Conservation (phyloP, 495 filamentous ascomycete genomes). For the Hypoxylon perforatum region DNA sequence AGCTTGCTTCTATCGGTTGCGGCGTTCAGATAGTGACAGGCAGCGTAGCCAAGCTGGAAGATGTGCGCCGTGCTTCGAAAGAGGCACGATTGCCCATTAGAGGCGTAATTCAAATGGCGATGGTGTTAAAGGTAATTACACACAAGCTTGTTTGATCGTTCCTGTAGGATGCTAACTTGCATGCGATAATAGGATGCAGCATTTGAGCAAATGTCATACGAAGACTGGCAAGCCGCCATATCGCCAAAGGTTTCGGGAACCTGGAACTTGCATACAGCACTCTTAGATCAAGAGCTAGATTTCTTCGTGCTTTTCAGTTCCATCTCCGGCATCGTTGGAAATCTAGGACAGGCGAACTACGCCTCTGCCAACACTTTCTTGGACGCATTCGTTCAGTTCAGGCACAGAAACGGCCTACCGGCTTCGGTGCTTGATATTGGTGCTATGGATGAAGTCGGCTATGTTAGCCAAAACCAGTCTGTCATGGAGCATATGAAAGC, state of each 20-base stretch:
- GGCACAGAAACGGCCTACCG: slow-evolving; percentile 38
- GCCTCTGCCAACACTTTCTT: slow-evolving; percentile 47
- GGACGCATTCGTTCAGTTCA: slow-evolving; percentile 52
- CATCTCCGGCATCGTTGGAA: slow-evolving; percentile 38
- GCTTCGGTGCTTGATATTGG: slow-evolving; percentile 50
- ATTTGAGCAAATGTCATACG: slow-evolving; percentile 53
- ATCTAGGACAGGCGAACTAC: slow-evolving; percentile 50
- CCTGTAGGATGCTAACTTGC: too few species aligned
- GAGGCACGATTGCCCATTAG: slow-evolving; percentile 24
- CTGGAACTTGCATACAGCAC: slow-evolving; percentile 42
- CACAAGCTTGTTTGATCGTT: slow-evolving; percentile 46
- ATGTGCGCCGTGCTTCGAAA: neutral
- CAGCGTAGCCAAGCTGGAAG: neutral
- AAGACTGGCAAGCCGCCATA: slow-evolving; percentile 46
- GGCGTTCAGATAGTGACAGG: neutral
- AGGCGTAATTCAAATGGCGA: slow-evolving; percentile 45
- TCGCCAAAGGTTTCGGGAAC: slow-evolving; percentile 55
- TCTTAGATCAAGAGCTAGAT: slow-evolving; percentile 33
- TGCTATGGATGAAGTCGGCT: slow-evolving; percentile 47
- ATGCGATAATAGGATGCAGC: neutral
- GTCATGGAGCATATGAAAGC: slow-evolving; percentile 1
- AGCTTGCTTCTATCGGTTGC: neutral
- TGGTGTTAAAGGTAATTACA: slow-evolving; percentile 48
- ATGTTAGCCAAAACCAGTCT: slow-evolving; percentile 21
- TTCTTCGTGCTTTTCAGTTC: slow-evolving; percentile 50